phyloP scores from a whole-genome alignment of 352 stramenopile genomes.

The Pythium folliculosum region DNA sequence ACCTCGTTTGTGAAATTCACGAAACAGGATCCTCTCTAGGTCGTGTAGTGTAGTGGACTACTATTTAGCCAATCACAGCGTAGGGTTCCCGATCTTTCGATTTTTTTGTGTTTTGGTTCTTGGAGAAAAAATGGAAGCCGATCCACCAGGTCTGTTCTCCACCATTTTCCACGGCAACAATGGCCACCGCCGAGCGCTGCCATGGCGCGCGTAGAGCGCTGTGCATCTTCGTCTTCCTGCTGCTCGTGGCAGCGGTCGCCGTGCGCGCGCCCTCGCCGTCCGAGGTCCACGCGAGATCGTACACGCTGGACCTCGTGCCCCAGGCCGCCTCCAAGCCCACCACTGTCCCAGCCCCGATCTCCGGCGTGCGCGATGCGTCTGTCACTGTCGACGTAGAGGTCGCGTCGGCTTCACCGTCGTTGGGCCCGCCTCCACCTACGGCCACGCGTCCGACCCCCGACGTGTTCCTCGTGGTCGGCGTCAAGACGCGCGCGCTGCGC shows the following conservation, averaged over 20 bases:
- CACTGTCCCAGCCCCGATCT: background rate
- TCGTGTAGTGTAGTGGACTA: too few relatives aligned
- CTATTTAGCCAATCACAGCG: background rate
- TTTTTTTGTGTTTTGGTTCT: background rate
- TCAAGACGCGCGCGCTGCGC: conserved; percentile 41
- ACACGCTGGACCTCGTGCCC: background rate
- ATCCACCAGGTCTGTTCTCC: too few relatives aligned
- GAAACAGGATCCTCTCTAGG: too few relatives aligned
- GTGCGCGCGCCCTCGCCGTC: background rate
- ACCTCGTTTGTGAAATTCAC: too few relatives aligned
- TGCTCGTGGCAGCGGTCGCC: background rate
- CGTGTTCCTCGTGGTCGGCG: conserved; percentile 40
- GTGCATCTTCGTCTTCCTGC: background rate
- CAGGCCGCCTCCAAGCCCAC: background rate
- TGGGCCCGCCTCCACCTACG: too few relatives aligned
- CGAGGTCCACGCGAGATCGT: conserved; percentile 1
- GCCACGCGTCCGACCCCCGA: too few relatives aligned
- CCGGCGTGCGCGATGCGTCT: background rate
- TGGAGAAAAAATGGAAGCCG: background rate
- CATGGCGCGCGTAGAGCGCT: background rate
- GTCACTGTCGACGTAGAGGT: background rate
- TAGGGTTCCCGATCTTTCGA: conserved; percentile 4
- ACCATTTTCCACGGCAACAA: background rate
- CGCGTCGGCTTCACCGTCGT: too few relatives aligned
- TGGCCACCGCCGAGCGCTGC: too few relatives aligned